Evolutionary conservation across 495 filamentous ascomycete species (phyloP).

Genomic region (Podospora australis): DNA sequence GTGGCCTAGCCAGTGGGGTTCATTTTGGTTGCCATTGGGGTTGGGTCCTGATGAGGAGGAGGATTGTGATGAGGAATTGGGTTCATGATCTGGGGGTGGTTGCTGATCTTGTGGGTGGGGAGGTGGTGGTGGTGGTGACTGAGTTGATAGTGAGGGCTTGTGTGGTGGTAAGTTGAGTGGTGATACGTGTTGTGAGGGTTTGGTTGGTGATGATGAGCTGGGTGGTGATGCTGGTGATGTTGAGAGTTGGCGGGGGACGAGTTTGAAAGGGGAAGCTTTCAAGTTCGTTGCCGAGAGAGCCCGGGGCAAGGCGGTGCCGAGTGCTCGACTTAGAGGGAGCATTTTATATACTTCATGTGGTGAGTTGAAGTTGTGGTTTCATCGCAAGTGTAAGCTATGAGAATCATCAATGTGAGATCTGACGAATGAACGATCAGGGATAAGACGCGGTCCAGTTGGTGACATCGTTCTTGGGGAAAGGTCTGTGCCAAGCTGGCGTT

Average conservation of each 20-base stretch:
- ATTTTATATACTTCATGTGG: neutral
- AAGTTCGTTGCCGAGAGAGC: no score
- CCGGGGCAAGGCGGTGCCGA: no score
- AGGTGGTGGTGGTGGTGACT: neutral
- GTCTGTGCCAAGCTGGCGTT: no score
- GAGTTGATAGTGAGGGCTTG: neutral
- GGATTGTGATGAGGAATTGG: neutral
- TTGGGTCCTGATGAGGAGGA: slow-evolving; percentile 5
- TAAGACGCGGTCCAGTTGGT: no score
- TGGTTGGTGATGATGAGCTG: neutral
- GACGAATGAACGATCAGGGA: no score
- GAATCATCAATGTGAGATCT: neutral
- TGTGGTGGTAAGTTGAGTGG: neutral
- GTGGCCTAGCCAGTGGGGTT: slow-evolving; percentile 22
- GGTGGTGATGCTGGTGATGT: slow-evolving; percentile 2
- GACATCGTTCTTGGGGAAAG: no score
- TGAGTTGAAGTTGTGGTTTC: neutral
- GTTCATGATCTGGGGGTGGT: neutral
- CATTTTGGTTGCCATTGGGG: slow-evolving; percentile 3
- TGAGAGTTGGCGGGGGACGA: neutral
- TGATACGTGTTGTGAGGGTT: no score
- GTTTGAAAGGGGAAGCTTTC: no score
- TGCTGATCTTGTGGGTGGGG: neutral
- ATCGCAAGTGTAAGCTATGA: neutral
- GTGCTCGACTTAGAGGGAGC: no score